A percentile compares a stretch with the other conserved stretches of the same genome.
These are phyloP conservation scores for Hypoxylon sp. DNA, from an alignment of 2,329 filamentous ascomycete species.

Conservation along the genomic window DNA sequence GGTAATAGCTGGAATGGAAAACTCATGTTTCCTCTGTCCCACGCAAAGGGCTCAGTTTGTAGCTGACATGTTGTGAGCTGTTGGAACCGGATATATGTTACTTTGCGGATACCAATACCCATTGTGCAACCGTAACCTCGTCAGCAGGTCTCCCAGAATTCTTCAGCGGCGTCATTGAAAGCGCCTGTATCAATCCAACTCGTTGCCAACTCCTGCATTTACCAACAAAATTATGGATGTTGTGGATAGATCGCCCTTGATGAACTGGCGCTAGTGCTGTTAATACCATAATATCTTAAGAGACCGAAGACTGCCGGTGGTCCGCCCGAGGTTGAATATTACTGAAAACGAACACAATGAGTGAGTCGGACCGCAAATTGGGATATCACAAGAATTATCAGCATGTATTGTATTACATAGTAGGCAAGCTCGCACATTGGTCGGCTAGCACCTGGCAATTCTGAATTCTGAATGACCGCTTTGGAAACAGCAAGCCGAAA, in stretches of 20 bases:
- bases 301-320: slow-evolving; percentile 15
- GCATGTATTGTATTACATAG: too few species aligned
- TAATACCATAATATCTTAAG: slow-evolving; percentile 7
- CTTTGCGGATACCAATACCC: slow-evolving; percentile 6
- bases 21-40: slow-evolving; percentile 11
- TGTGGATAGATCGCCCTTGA: slow-evolving; percentile 14
- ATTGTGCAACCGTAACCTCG: slow-evolving; percentile 26
- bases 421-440: slow-evolving; percentile 24
- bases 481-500: slow-evolving; percentile 33
- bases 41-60: slow-evolving; percentile 14
- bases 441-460: too few species aligned
- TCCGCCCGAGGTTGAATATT: slow-evolving; percentile 11
- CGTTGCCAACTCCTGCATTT: slow-evolving; percentile 1
- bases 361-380: slow-evolving; percentile 12
- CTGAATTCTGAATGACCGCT: slow-evolving; percentile 32
- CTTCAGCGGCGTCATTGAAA: slow-evolving; percentile 9
- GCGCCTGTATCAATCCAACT: slow-evolving; percentile 14
- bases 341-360: slow-evolving; percentile 27
- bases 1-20: slow-evolving; percentile 2
- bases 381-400: slow-evolving; percentile 6
- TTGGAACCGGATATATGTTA: slow-evolving; percentile 7
- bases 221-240: background rate
- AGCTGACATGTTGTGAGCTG: slow-evolving; percentile 7
- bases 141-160: slow-evolving; percentile 22
- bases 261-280: slow-evolving; percentile 5